These are phyloP conservation scores for Leucocoprinus leucothites DNA, from an alignment of 768 basidiomycete genomes.

Conservation along the genomic window DNA sequence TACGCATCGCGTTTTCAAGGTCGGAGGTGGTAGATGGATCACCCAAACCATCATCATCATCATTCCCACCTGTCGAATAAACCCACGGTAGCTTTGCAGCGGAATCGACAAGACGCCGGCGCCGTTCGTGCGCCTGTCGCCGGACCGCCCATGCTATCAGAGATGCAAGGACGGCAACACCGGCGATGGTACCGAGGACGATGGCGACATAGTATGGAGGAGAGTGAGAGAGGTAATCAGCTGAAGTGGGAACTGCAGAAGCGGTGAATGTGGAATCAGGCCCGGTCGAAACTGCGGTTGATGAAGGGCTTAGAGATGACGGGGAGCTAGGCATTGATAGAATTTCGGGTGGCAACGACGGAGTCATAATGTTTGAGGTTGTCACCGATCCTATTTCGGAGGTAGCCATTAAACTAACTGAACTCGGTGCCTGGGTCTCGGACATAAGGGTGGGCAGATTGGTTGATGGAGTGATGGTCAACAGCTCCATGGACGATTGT, in stretches of 20 bases:
- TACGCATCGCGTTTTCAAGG: constrained; percentile 16
- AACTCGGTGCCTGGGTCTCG: constrained; percentile 11
- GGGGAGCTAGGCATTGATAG: not conserved
- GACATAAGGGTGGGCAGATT: constrained; percentile 2
- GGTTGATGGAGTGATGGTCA: constrained; percentile 5
- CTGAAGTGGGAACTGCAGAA: not conserved
- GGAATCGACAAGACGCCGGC: constrained; percentile 30
- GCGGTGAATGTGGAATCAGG: constrained; percentile 5
- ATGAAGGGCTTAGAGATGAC: not conserved
- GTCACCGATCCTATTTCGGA: constrained; percentile 1
- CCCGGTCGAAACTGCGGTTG: constrained; percentile 10
- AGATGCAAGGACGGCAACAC: constrained; percentile 41
- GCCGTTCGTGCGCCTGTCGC: constrained; percentile 27
- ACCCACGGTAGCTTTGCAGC: constrained; percentile 32
- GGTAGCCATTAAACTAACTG: not conserved
- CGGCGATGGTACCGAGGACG: constrained; percentile 43
- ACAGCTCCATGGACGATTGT: not conserved
- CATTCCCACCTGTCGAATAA: constrained; percentile 8
- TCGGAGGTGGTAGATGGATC: constrained; percentile 18
- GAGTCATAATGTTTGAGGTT: not conserved
- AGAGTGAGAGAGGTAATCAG: constrained; percentile 22
- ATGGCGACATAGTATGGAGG: constrained; percentile 50
- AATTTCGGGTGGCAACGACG: not conserved
- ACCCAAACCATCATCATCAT: constrained; percentile 22
- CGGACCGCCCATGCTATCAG: constrained; percentile 50